Base-by-base conservation (phyloP, 2,329 filamentous ascomycete genomes). In the Sordariomycetes sp. region DNA sequence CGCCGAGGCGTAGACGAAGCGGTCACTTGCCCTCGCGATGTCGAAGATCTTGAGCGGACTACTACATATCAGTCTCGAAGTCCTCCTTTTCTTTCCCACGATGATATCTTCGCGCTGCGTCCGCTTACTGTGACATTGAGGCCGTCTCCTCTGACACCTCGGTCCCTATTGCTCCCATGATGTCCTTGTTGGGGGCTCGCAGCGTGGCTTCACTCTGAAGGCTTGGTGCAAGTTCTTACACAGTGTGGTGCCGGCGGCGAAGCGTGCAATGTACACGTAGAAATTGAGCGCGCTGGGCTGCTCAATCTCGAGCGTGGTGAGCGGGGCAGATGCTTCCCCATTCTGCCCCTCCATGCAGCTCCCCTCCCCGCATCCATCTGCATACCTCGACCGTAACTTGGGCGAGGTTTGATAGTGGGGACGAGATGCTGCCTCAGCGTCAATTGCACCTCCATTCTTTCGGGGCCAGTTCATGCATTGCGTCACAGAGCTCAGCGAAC, bases 11-110 rank as follows among this genome's bases (percentile, higher is more conserved):
- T 80, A 79, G 7, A 85, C 61, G 52, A 82, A 78, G 59, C 77
- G 73, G 36, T 75, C 72, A 61, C 81, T 71, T 53, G 69, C 69
- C 64, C 73, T 77, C 5, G 78, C 76, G 50, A 74, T 65, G 61
- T 82, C 77, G 62, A 85, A 85, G 54, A 85, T 72, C 62, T 78
- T 79, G 61, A 83, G 72, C 10, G 80, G 80, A 64, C 81, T 82
- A 3, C 28, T 3, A 3, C 4, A 32, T 32, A 8, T 32, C 8
- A 32, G 28, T 57, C 7, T 10, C 15, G 34, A 4, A 1, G 3
- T 3, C 45, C 5, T 50, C 5, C n/a, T 20, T 48, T 50, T 10
- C 17, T 7, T 50, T 3, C 3, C 10, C 10, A 48, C 17, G n/a
- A n/a, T n/a, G 5, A 20, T 6, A n/a, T 17, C 13, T n/a, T 39